Base-by-base conservation (phyloP, 495 filamentous ascomycete genomes). In the Usnea hakonensis region DNA sequence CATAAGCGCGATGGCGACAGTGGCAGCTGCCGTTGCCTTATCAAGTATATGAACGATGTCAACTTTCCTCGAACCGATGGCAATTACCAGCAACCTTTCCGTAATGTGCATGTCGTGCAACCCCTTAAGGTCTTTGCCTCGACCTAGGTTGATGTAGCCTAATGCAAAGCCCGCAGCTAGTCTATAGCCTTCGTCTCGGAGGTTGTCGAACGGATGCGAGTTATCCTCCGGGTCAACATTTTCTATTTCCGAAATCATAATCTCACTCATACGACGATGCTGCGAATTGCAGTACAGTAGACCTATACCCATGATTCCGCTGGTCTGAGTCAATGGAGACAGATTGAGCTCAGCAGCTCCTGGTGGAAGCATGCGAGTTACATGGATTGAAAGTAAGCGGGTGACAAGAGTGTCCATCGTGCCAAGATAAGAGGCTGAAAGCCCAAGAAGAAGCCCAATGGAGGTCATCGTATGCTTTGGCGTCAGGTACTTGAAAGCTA, bases 381-480 rank as follows among this genome's bases (percentile, higher is more conserved):
- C 90, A 71, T 99, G 94, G n/a, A 99, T 90, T 8, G 95, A 97
- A 1, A 99, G 79, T 41, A 99, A 76, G n/a, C 91, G 85, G 7
- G 95, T 96, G 55, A 97, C 90, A 10, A 96, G 81, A 1, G 88
- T 90, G 68, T 99, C 92, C 95, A 96, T 97, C 28, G 91, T 97
- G 10, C 94, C 94, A 53, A 97, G 76, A 70, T 95, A 94, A 11
- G 93, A 96, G 14, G 90, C 95, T 3, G 95, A 90, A 57, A 98
- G 78, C 32, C 94, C 94, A 11, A 99, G 79, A 48, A 99, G 81
- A 23, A 99, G 79, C 13, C 95, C 94, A 63, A 99, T 95, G 9
- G 94, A 97, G 14, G 93, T 97, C 93, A 97, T 97, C 41, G 91
- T 92, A 73, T 98, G 94, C 70, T 98, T 98, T 3, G 94, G 94